These are phyloP conservation scores for Saccharomyces hybrid DNA, from an alignment of 1,139 yeast genomes.

Conservation along the genomic window DNA sequence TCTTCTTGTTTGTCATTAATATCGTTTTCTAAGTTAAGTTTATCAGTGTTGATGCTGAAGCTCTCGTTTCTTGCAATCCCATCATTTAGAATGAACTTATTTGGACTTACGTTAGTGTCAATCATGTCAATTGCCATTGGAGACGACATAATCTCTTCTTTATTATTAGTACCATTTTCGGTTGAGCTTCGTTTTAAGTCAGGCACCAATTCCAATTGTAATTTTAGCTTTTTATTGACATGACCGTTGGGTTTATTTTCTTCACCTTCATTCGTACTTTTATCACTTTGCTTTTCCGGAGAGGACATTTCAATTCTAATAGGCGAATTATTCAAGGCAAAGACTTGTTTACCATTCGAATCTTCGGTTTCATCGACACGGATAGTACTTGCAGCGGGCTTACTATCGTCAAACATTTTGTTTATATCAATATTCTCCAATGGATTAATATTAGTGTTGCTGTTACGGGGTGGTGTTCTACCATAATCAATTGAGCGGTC, in stretches of 20 bases:
- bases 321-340: constrained; percentile 15
- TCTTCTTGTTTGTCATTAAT: background rate
- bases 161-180: background rate
- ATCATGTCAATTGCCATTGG: constrained; percentile 12
- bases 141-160: constrained; percentile 5
- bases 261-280: constrained; percentile 11
- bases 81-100: constrained; percentile 6
- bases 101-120: constrained; percentile 16
- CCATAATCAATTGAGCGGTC: constrained; percentile 4
- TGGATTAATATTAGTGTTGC: constrained; percentile 1
- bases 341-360: constrained; percentile 10
- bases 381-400: background rate
- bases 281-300: constrained; percentile 11
- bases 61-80: background rate
- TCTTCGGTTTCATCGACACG: constrained; percentile 5
- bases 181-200: constrained; percentile 6
- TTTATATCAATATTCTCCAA: constrained; percentile 20
- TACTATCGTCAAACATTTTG: constrained; percentile 11
- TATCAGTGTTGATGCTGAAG: background rate
- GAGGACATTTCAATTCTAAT: constrained; percentile 16
- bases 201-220: constrained; percentile 15
- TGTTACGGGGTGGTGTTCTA: constrained; percentile 1
- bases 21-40: constrained; percentile 4
- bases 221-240: constrained; percentile 11
- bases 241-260: constrained; percentile 27